Evolutionary conservation across 2,329 filamentous ascomycete species (phyloP).

Genomic region (Diatrype stigma): DNA sequence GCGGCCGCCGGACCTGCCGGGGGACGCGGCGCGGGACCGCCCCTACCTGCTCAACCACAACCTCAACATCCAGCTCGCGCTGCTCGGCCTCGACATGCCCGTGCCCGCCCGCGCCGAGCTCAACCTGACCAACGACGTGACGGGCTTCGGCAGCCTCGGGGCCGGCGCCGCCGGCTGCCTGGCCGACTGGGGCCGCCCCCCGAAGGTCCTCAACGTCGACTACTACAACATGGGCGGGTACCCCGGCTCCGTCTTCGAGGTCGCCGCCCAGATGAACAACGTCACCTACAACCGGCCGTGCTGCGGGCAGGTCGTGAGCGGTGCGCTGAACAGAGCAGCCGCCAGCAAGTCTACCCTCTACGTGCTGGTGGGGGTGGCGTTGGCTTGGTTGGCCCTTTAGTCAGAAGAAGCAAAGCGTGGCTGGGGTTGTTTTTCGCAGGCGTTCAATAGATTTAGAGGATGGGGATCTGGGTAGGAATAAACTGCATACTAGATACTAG

Average conservation of each 20-base stretch:
- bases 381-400: neutral
- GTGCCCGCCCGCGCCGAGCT: slow-evolving; percentile 68
- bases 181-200: slow-evolving; percentile 60
- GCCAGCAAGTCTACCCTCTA: neutral
- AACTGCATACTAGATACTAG: no score
- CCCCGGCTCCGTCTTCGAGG: slow-evolving; percentile 71
- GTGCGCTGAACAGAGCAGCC: neutral
- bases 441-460: neutral
- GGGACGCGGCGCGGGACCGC: slow-evolving; percentile 50
- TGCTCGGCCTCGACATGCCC: slow-evolving; percentile 60
- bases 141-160: slow-evolving; percentile 64
- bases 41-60: slow-evolving; percentile 91
- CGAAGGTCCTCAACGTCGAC: slow-evolving; percentile 78
- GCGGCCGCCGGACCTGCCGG: slow-evolving; percentile 64
- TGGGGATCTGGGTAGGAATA: no score
- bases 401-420: neutral
- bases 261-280: slow-evolving; percentile 66
- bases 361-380: neutral
- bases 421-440: neutral
- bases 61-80: slow-evolving; percentile 70
- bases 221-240: slow-evolving; percentile 71
- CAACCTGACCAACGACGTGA: slow-evolving; percentile 67
- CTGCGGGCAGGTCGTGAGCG: slow-evolving; percentile 42
- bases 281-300: slow-evolving; percentile 62
- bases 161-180: slow-evolving; percentile 59